A percentile compares a stretch with the other conserved stretches of the same genome.
These are phyloP conservation scores for Halophytophthora batemanensis DNA, from an alignment of 352 stramenopile genomes.

Conservation along the genomic window DNA sequence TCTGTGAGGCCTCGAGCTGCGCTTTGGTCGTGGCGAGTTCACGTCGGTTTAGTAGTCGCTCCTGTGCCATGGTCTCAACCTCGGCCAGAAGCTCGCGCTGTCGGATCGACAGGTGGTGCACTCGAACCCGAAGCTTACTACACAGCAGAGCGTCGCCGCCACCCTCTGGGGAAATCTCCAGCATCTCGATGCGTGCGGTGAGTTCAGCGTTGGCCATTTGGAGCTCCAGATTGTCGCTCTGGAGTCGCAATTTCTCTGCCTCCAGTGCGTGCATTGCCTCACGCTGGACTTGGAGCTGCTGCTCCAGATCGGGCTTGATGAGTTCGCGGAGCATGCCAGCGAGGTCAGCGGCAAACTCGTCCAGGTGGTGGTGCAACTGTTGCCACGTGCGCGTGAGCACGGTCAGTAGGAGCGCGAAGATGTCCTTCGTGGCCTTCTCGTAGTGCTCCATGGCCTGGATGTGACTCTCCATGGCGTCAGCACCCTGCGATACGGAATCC, in stretches of 20 bases:
- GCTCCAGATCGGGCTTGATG: slow-evolving; percentile 34
- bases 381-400: slow-evolving; percentile 19
- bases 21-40: slow-evolving; percentile 30
- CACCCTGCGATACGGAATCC: slow-evolving; percentile 13
- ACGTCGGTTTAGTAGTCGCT: slow-evolving; percentile 36
- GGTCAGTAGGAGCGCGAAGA: slow-evolving; percentile 28
- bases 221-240: slow-evolving; percentile 14
- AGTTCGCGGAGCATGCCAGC: slow-evolving; percentile 22
- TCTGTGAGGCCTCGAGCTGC: slow-evolving; percentile 31
- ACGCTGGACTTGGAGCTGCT: slow-evolving; percentile 28
- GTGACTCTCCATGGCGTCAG: slow-evolving; percentile 27
- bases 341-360: slow-evolving; percentile 32
- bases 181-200: slow-evolving; percentile 23
- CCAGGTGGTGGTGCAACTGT: slow-evolving; percentile 24
- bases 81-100: slow-evolving; percentile 20
- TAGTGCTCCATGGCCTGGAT: slow-evolving; percentile 59
- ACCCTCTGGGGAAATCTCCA: slow-evolving; percentile 35
- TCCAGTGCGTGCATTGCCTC: slow-evolving; percentile 22
- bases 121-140: slow-evolving; percentile 38
- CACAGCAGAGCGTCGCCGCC: slow-evolving; percentile 50
- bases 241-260: slow-evolving; percentile 32
- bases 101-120: slow-evolving; percentile 21
- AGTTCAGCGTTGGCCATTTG: slow-evolving; percentile 23
- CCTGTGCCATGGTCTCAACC: slow-evolving; percentile 24
- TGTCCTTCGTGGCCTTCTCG: slow-evolving; percentile 38